These are phyloP conservation scores for Aspergillus cejpii DNA, from an alignment of 2,329 filamentous ascomycete genomes.

Conservation along the genomic window DNA sequence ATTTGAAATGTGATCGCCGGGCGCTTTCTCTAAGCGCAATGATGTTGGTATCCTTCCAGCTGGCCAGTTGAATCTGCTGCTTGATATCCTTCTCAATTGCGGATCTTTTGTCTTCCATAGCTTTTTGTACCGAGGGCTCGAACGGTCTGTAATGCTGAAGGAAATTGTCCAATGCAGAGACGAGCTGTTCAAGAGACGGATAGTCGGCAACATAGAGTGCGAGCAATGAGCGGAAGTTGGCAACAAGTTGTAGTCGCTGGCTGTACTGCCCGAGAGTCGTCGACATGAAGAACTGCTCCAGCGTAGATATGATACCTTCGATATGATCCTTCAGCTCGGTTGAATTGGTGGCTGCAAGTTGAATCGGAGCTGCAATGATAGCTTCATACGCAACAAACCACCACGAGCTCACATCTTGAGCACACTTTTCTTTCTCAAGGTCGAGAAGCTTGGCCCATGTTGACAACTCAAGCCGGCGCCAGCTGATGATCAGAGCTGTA, in stretches of 20 bases:
- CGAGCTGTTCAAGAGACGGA: constrained; percentile 52
- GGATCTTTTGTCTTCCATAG: constrained; percentile 60
- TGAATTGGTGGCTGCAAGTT: constrained; percentile 53
- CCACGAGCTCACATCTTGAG: constrained; percentile 77
- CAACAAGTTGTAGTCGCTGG: constrained; percentile 63
- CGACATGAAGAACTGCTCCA: constrained; percentile 71
- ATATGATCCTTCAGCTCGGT: constrained; percentile 59
- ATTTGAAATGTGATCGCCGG: constrained; percentile 79
- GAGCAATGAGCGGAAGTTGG: constrained; percentile 58
- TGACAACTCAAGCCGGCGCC: constrained; percentile 83
- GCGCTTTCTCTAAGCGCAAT: constrained; percentile 82
- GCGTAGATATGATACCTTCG: constrained; percentile 62
- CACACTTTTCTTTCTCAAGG: constrained; percentile 68
- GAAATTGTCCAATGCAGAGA: constrained; percentile 66
- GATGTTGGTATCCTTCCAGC: constrained; percentile 98
- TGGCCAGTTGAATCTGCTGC: constrained; percentile 85
- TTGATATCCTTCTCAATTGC: constrained; percentile 86
- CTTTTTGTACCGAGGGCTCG: constrained; percentile 57
- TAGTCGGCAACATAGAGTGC: constrained; percentile 55
- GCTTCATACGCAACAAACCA: constrained; percentile 96
- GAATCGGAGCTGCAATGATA: constrained; percentile 67
- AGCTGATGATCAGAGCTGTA: constrained; percentile 73
- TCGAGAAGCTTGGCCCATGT: constrained; percentile 90
- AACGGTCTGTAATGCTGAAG: constrained; percentile 68
- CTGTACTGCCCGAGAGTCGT: constrained; percentile 77